Conservation (phyloP, 2,329 filamentous ascomycete genomes). For the Zalaria obscura region DNA sequence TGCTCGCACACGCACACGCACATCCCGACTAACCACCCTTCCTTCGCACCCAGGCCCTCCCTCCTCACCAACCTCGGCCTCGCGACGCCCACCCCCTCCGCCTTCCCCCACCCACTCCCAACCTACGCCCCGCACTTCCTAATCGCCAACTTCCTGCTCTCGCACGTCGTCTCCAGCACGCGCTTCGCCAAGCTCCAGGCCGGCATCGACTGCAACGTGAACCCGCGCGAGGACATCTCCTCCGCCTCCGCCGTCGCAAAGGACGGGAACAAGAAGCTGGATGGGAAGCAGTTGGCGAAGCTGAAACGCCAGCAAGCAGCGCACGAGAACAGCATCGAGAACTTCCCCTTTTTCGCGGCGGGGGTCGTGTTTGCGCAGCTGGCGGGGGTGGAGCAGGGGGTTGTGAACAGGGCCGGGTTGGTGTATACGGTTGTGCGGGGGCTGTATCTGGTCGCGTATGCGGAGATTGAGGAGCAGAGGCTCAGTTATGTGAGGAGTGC, state of each 20-base stretch:
- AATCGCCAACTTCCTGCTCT: constrained; percentile 27
- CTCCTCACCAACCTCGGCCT: constrained; percentile 13
- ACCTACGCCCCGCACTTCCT: constrained; percentile 18
- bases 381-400: constrained; percentile 20
- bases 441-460: constrained; percentile 27
- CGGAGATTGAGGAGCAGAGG: constrained; percentile 21
- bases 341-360: constrained; percentile 24
- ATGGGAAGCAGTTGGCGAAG: constrained; percentile 25
- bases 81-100: constrained; percentile 6
- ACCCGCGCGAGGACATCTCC: constrained; percentile 30
- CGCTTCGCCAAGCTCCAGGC: constrained; percentile 28
- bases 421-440: constrained; percentile 27
- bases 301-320: constrained; percentile 30
- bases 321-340: constrained; percentile 33
- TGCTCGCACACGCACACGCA: no score
- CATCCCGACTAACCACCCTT: no score
- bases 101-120: constrained; percentile 7
- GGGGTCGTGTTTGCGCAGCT: constrained; percentile 26
- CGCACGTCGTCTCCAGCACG: constrained; percentile 29
- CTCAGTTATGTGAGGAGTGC: constrained; percentile 23
- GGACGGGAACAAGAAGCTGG: constrained; percentile 26
- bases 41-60: neutral
- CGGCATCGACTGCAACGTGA: constrained; percentile 33
- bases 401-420: constrained; percentile 25
- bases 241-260: constrained; percentile 20